Evolutionary conservation across 108 stramenopile genomes (phyloP), one percentile per base, ranked within the genome.

Genomic region (Licmophora abbreviata): DNA sequence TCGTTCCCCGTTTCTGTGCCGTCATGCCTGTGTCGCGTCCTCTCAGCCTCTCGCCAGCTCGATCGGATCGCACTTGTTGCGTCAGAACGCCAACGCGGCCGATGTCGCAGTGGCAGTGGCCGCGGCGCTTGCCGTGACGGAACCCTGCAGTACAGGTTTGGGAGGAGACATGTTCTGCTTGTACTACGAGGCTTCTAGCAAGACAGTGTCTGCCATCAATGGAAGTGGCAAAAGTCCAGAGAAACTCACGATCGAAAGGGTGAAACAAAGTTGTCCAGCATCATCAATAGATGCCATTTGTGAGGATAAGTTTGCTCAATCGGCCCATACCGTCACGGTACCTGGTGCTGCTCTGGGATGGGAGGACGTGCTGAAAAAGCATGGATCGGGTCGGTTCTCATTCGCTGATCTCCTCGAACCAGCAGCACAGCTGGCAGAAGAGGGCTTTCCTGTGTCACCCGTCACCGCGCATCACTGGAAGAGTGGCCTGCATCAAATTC

Each of bases 271-370:
- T 31, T 66, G 30, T 50, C 42, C 48, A 1, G 18, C 41, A 11
- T 22, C 51, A 29, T 14, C 25, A 15, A n/a, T n/a, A n/a, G n/a
- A n/a, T n/a, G n/a, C n/a, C n/a, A n/a, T n/a, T n/a, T n/a, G n/a
- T n/a, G n/a, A n/a, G n/a, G 44, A 59, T 11, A 21, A 32, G 9
- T 83, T 76, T 61, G 28, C 41, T 25, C 58, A 48, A 38, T 78
- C 85, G 38, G 63, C 84, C 1, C 83, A 88, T 59, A 63, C 81
- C 11, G 77, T 96, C 3, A 97, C 97, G 26, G 95, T 98, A 12
- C 97, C 97, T 10, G 97, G 97, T 9, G 89, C 97, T 4, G 97
- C 96, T 10, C 68, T 66, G n/a, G 93, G 86, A 3, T 98, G 93
- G 85, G 83, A 82, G 47, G 95, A 95, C 69, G 65, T 76, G 18